A percentile compares a stretch with the other conserved stretches of the same genome.
Evolutionary conservation across 768 basidiomycete genomes (phyloP).

Genomic region (Guyanaporus albipodus): DNA sequence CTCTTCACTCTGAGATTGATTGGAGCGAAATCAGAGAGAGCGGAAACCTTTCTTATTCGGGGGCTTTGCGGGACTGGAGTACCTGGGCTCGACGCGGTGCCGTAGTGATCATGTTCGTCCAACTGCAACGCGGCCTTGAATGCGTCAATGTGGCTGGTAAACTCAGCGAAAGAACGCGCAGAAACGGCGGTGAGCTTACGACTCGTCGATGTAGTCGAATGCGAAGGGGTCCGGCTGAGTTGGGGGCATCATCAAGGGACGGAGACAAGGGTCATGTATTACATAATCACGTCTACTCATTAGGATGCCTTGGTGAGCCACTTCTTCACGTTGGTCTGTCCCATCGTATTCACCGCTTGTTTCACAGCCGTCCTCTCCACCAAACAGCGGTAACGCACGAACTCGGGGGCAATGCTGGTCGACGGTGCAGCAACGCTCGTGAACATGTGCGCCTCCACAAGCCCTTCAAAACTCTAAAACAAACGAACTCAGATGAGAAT

Average conservation of each 20-base stretch:
- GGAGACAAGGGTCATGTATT: conserved; percentile 10
- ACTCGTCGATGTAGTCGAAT: conserved; percentile 65
- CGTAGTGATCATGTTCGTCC: conserved; percentile 43
- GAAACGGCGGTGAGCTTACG: conserved; percentile 41
- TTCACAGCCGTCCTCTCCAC: conserved; percentile 64
- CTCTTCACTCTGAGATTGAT: conserved; percentile 80
- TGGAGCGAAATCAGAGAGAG: conserved; percentile 85
- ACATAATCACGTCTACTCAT: conserved; percentile 21
- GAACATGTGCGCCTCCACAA: conserved; percentile 58
- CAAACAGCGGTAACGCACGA: conserved; percentile 68
- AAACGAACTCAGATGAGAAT: background rate
- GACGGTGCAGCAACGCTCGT: conserved; percentile 46
- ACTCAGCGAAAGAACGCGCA: background rate
- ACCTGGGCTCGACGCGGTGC: conserved; percentile 21
- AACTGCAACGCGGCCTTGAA: conserved; percentile 71
- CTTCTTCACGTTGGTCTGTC: conserved; percentile 70
- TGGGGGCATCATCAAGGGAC: conserved; percentile 10
- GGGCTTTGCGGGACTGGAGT: conserved; percentile 29
- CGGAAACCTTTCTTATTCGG: conserved; percentile 76
- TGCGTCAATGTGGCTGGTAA: conserved; percentile 59
- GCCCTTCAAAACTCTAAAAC: conserved; percentile 70
- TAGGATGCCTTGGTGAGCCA: conserved; percentile 61
- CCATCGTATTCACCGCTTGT: conserved; percentile 58
- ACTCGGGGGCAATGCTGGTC: conserved; percentile 56
- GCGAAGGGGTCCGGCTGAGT: conserved; percentile 33